A percentile compares a stretch with the other conserved stretches of the same genome.
Conservation (phyloP, 495 filamentous ascomycete genomes). For the Aspergillus nidulans region DNA sequence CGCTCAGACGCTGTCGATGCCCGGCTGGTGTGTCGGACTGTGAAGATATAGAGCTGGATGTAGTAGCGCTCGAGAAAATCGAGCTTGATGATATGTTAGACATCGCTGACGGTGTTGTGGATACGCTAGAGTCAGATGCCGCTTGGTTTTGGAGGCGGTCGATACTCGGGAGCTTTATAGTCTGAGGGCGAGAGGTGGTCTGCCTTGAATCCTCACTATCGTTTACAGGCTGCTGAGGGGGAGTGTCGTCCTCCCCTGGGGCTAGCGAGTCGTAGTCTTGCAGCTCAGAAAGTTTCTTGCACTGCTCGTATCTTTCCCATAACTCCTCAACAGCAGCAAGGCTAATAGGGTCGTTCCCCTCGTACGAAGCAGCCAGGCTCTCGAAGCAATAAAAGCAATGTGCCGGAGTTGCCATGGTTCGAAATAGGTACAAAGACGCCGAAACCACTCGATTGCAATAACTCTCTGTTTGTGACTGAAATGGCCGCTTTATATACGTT, state of each 20-base stretch:
- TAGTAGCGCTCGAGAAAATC: slow-evolving; percentile 40
- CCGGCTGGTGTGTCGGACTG: slow-evolving; percentile 21
- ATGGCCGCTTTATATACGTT: not conserved
- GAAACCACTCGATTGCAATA: not conserved
- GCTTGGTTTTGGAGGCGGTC: slow-evolving; percentile 31
- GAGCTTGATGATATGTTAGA: slow-evolving; percentile 43
- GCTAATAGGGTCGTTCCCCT: slow-evolving; percentile 51
- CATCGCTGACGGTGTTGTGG: slow-evolving; percentile 42
- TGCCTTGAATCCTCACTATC: slow-evolving; percentile 24
- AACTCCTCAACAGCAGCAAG: slow-evolving; percentile 65
- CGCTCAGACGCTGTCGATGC: slow-evolving; percentile 19
- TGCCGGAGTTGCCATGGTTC: slow-evolving; percentile 68
- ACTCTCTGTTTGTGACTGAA: not conserved
- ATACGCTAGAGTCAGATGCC: slow-evolving; percentile 40
- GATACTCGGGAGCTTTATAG: slow-evolving; percentile 30
- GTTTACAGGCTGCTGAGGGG: slow-evolving; percentile 18
- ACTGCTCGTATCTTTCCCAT: slow-evolving; percentile 56
- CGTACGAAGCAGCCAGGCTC: slow-evolving; percentile 61
- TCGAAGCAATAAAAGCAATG: slow-evolving; percentile 96
- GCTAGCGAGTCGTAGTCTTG: slow-evolving; percentile 21
- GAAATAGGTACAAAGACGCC: not conserved
- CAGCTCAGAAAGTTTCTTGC: slow-evolving; percentile 34
- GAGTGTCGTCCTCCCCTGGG: slow-evolving; percentile 14
- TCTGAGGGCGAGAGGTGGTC: slow-evolving; percentile 12
- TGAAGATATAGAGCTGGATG: slow-evolving; percentile 38